Evolutionary conservation across 805 yeast genomes (phyloP), one percentile per base, ranked within the genome.

Genomic region (Wickerhamiella bombiphila): DNA sequence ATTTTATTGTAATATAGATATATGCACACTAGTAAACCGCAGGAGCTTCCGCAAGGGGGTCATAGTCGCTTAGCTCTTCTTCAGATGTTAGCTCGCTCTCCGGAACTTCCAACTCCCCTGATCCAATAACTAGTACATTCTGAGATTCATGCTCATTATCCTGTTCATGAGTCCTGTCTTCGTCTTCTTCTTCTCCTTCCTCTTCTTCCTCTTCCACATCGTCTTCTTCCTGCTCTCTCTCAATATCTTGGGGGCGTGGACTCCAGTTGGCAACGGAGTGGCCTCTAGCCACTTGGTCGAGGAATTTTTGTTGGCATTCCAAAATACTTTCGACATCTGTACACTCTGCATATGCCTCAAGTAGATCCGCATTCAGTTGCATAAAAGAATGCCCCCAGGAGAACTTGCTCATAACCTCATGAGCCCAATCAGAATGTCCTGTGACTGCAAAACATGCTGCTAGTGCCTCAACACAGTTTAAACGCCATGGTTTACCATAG

Each of bases 371-470:
- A 55, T 91, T 91, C 39, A 91, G 72, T 37, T 78, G 75, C 49
- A 91, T 58, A 50, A 91, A 91, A 0, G 80, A 76, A n/a, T 72
- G 69, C 2, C 98, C 98, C 94, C 96, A 91, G 1, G 93, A 76
- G 52, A 91, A 91, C 52, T 86, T 74, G 34, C 72, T 66, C 44
- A 91, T 59, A 14, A 88, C 65, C 42, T 71, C 68, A 16, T 67
- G 70, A 0, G 98, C 97, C 93, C 93, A 83, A 46, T 86, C 96
- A 32, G 63, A 61, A 46, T 74, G 86, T 0, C 96, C 97, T 2
- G 85, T 88, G 40, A 91, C 86, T 1, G 94, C 94, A 53, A 91
- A 79, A 52, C 95, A 83, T 0, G 98, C 97, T 2, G 98, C 98
- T 29, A 91, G 61, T 0, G 98, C 98, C 56, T 91, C 98, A 4